Base-by-base conservation (phyloP, 768 basidiomycete species). In the Panus rudis region DNA sequence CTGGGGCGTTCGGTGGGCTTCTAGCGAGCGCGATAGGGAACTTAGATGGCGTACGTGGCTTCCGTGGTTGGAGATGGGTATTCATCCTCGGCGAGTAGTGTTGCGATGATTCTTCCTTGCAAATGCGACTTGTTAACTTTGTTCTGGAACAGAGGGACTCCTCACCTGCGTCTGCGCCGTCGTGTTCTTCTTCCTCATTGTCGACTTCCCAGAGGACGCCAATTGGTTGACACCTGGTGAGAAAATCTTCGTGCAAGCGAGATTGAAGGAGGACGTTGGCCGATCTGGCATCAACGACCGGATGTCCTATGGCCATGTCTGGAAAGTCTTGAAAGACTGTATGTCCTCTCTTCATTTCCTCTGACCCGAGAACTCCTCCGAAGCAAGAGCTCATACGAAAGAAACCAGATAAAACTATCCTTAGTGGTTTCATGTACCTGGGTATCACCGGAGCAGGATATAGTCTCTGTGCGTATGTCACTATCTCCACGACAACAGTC, bases 1-100 rank as follows among this genome's bases (percentile, higher is more conserved):
- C 65, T 6, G 68, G 66, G 19, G 57, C 52, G 17, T 59, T 59
- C 41, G 57, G 52, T 41, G 52, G 52, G 11, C 41, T 53, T 13
- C 44, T 53, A 3, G 52, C 52, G 26, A 42, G 35, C 20, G 52
- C 43, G 7, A 53, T 53, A 6, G 51, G 51, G 3, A 48, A 53
- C 26, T 48, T 53, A 47, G 47, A 52, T 26, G 54, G 54, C 17
- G 20, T 47, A 23, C 17, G 47, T 4, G 46, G 50, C 6, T 46
- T 27, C 13, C 25, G 31, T 12, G 52, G 50, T 10, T 53, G 52
- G 52, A 31, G 52, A 21, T 53, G 52, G 52, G 37, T 53, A 19
- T 53, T 53, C 51, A 53, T 53, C 17, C 25, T 53, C 17, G 52
- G 51, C 50, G 20, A 14, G 42, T 35, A 10, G 13, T 32, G 6